Evolutionary conservation across 2,329 filamentous ascomycete genomes (phyloP).

Genomic region (Neoscytalidium dimidiatum): DNA sequence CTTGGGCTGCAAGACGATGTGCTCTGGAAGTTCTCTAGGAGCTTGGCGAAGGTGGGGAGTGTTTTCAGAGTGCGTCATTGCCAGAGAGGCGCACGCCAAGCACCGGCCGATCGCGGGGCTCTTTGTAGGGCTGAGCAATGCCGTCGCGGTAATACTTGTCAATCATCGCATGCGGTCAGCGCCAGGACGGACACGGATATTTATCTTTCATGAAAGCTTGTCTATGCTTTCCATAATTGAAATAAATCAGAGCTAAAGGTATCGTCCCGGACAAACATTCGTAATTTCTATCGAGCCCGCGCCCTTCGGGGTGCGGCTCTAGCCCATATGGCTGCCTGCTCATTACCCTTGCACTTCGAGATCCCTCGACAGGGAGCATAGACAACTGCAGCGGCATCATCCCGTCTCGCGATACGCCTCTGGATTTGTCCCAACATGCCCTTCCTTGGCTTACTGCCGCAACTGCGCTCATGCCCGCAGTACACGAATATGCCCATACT

Average conservation of each 20-base stretch:
- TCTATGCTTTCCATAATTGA: not conserved
- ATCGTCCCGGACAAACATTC: not conserved
- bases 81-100: slow-evolving; percentile 3
- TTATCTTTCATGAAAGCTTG: not conserved
- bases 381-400: not conserved
- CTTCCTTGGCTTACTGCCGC: not conserved
- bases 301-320: not conserved
- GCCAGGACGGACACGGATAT: too few relatives aligned
- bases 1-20: not conserved
- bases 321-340: not conserved
- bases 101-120: slow-evolving; percentile 8
- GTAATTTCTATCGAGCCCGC: not conserved
- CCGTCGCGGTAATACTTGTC: not conserved
- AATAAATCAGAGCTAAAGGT: not conserved
- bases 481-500: slow-evolving; percentile 1
- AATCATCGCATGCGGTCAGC: not conserved
- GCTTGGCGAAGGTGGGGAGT: not conserved
- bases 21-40: not conserved
- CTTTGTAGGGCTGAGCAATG: slow-evolving; percentile 5
- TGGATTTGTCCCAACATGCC: not conserved
- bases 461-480: slow-evolving; percentile 2
- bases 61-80: slow-evolving; percentile 19
- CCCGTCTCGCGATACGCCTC: not conserved
- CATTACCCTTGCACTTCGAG: not conserved
- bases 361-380: not conserved